Evolutionary conservation across 805 yeast genomes (phyloP).

Genomic region (Metschnikowia shivogae): DNA sequence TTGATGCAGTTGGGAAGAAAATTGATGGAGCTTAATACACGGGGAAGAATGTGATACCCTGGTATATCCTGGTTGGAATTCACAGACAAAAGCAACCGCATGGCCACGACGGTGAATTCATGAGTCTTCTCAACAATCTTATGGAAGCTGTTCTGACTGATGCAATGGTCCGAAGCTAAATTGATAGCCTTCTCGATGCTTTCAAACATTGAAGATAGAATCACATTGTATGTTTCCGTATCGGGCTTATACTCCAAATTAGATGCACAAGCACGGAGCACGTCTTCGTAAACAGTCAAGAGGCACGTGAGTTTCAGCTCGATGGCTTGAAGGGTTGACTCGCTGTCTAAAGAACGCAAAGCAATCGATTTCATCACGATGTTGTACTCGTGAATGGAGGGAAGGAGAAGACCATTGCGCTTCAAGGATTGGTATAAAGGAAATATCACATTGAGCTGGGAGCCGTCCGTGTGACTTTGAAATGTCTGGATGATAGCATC

Average conservation of each 20-base stretch:
- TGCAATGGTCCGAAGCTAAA: conserved; percentile 39
- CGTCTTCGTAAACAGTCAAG: conserved; percentile 64
- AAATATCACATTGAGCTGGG: conserved; percentile 31
- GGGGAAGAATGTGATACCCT: conserved; percentile 32
- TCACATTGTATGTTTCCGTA: conserved; percentile 46
- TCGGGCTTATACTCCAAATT: conserved; percentile 46
- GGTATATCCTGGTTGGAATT: conserved; percentile 33
- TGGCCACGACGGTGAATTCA: conserved; percentile 41
- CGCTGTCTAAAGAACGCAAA: conserved; percentile 42
- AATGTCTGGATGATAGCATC: conserved; percentile 18
- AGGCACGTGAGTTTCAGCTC: conserved; percentile 61
- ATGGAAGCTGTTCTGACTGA: conserved; percentile 46
- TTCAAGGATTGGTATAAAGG: conserved; percentile 41
- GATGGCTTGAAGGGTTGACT: conserved; percentile 30
- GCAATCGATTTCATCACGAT: conserved; percentile 53
- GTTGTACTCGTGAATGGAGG: conserved; percentile 50
- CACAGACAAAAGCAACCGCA: conserved; percentile 46
- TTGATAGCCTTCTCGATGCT: conserved; percentile 41
- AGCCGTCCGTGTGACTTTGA: conserved; percentile 14
- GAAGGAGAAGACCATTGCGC: conserved; percentile 39
- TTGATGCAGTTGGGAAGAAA: conserved; percentile 27
- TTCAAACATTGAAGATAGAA: conserved; percentile 47
- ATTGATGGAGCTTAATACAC: conserved; percentile 29
- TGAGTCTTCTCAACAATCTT: conserved; percentile 40
- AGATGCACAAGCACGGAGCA: conserved; percentile 30